phyloP scores from a whole-genome alignment of 2,329 filamentous ascomycete species.

The Tolypocladium guangdongense region DNA sequence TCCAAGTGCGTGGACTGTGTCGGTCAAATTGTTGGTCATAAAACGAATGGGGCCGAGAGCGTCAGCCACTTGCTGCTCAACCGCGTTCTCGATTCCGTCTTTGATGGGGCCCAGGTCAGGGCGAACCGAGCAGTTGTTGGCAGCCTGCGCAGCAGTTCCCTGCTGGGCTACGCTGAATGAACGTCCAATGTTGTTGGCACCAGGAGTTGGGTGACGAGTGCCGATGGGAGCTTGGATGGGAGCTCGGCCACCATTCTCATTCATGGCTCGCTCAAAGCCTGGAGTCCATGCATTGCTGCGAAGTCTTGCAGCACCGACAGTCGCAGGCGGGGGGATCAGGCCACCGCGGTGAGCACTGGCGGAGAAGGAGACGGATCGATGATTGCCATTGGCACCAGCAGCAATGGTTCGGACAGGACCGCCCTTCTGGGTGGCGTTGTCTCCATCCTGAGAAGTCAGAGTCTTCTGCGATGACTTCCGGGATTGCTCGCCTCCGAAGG shows the following conservation, averaged over 20 bases:
- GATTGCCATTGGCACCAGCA: not conserved
- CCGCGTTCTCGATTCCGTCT: constrained; percentile 18
- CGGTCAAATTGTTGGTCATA: constrained; percentile 11
- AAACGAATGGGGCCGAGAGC: constrained; percentile 18
- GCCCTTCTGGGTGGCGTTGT: not conserved
- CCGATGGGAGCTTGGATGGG: not conserved
- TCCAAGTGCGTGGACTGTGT: not conserved
- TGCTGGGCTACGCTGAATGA: not conserved
- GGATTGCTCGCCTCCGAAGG: not conserved
- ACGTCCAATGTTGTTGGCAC: not conserved
- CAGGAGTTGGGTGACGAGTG: not conserved
- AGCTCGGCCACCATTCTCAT: not conserved
- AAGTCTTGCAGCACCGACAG: not conserved
- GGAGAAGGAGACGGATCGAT: not conserved
- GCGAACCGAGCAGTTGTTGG: not conserved
- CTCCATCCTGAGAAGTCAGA: not conserved
- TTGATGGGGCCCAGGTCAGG: not conserved
- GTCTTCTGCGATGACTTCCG: not conserved
- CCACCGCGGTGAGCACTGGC: not conserved
- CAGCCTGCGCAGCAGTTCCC: not conserved
- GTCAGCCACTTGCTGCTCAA: constrained; percentile 19
- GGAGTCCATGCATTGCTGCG: not conserved
- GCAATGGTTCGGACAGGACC: not conserved
- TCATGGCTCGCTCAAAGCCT: constrained; percentile 1
- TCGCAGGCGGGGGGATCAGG: not conserved